phyloP scores from a whole-genome alignment of 2,329 filamentous ascomycete genomes.

The Beauveria sp. region DNA sequence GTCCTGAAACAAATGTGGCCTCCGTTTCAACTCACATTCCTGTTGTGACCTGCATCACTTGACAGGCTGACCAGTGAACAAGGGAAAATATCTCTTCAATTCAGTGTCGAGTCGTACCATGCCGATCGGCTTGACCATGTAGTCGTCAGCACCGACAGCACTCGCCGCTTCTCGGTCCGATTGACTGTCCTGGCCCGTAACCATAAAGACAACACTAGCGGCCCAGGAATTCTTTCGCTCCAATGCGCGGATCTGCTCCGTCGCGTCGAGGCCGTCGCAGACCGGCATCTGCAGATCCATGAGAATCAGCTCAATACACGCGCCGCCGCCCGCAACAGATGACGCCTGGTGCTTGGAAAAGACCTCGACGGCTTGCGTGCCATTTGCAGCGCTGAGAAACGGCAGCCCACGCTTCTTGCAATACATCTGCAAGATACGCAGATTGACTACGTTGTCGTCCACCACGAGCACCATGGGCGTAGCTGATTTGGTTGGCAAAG shows the following conservation, averaged over 20 bases:
- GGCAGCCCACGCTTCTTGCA: slow-evolving; percentile 35
- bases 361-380: slow-evolving; percentile 33
- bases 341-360: slow-evolving; percentile 17
- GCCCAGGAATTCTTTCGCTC: slow-evolving; percentile 15
- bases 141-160: neutral
- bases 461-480: slow-evolving; percentile 30
- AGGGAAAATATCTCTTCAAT: neutral
- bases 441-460: slow-evolving; percentile 41
- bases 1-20: no score
- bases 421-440: slow-evolving; percentile 40
- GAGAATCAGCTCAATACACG: slow-evolving; percentile 17
- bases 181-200: slow-evolving; percentile 22
- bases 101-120: neutral
- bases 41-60: neutral
- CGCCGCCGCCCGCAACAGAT: slow-evolving; percentile 4
- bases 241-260: slow-evolving; percentile 18
- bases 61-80: neutral
- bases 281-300: slow-evolving; percentile 25
- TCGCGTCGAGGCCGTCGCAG: slow-evolving; percentile 22
- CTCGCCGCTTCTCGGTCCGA: neutral
- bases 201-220: slow-evolving; percentile 18
- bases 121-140: slow-evolving; percentile 1
- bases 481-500: neutral
- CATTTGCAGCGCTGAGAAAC: slow-evolving; percentile 35
- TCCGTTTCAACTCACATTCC: no score